These are phyloP conservation scores for Quercus glauca DNA, from an alignment of 306 rosid genomes.

Conservation along the genomic window DNA sequence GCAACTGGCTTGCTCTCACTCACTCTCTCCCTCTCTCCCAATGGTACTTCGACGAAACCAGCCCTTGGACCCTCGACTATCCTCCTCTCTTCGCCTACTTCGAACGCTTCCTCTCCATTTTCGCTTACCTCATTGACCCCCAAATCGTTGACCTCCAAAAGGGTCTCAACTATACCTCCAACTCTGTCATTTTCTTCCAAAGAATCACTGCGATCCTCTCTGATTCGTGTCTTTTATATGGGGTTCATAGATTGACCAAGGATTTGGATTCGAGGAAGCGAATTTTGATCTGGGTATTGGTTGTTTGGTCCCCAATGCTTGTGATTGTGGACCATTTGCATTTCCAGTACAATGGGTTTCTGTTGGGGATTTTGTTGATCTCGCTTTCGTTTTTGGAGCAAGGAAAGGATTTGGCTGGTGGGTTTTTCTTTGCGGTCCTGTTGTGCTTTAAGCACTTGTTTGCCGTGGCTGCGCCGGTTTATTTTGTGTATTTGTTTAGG, in stretches of 20 bases:
- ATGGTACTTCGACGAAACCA: slow-evolving; percentile 83
- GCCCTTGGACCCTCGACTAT: slow-evolving; percentile 92
- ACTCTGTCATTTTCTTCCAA: slow-evolving; percentile 59
- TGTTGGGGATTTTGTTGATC: slow-evolving; percentile 77
- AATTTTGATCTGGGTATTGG: slow-evolving; percentile 58
- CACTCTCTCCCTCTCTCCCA: slow-evolving; percentile 82
- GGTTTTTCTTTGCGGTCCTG: slow-evolving; percentile 61
- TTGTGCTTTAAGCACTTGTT: slow-evolving; percentile 91
- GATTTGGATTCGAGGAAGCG: slow-evolving; percentile 50
- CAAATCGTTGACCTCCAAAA: slow-evolving; percentile 62
- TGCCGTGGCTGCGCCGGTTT: slow-evolving; percentile 87
- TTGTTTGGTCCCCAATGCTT: slow-evolving; percentile 91
- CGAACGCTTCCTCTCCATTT: slow-evolving; percentile 60
- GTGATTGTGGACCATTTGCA: slow-evolving; percentile 85
- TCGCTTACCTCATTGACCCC: slow-evolving; percentile 63
- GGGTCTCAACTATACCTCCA: slow-evolving; percentile 60
- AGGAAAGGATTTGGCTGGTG: slow-evolving; percentile 86
- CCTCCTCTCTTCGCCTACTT: slow-evolving; percentile 85
- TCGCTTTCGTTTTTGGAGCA: slow-evolving; percentile 84
- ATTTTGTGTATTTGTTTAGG: slow-evolving; percentile 78
- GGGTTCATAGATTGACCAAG: slow-evolving; percentile 51
- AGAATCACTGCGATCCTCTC: slow-evolving; percentile 62
- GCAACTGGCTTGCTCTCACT: slow-evolving; percentile 80
- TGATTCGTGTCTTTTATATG: slow-evolving; percentile 70
- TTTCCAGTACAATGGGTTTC: slow-evolving; percentile 93